phyloP scores from a whole-genome alignment of 441 rosid species.

The Aquilaria agallochum region DNA sequence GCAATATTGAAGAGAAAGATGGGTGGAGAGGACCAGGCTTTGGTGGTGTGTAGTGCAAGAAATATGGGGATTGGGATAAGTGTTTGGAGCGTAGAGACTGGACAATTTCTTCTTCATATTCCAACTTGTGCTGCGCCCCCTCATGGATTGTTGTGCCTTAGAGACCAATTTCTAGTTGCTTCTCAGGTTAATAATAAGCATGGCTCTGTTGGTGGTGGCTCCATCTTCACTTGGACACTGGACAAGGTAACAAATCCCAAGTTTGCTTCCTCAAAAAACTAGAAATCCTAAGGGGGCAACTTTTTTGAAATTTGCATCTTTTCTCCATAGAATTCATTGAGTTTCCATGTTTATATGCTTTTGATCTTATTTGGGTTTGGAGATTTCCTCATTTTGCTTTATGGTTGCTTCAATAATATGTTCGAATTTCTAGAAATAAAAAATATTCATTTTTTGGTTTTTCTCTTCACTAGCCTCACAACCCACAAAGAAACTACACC shows the following conservation, averaged over 20 bases:
- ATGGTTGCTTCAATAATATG: no score
- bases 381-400: no score
- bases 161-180: constrained; percentile 38
- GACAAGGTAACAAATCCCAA: constrained; percentile 29
- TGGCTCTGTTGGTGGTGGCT: constrained; percentile 46
- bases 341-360: constrained; percentile 1
- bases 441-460: background rate
- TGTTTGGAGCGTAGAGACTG: constrained; percentile 35
- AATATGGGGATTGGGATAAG: constrained; percentile 35
- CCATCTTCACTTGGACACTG: constrained; percentile 41
- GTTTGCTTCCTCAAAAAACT: background rate
- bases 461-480: constrained; percentile 31
- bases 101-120: constrained; percentile 33
- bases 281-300: no score
- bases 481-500: constrained; percentile 44
- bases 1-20: constrained; percentile 8
- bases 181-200: constrained; percentile 33
- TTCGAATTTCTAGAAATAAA: no score
- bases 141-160: constrained; percentile 34
- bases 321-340: background rate
- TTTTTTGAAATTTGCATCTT: background rate
- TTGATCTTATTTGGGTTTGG: background rate
- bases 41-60: constrained; percentile 44
- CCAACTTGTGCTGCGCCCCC: constrained; percentile 49
- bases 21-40: constrained; percentile 26